Conservation (phyloP, 129 eudicot genomes). For the Centaurea solstitialis region DNA sequence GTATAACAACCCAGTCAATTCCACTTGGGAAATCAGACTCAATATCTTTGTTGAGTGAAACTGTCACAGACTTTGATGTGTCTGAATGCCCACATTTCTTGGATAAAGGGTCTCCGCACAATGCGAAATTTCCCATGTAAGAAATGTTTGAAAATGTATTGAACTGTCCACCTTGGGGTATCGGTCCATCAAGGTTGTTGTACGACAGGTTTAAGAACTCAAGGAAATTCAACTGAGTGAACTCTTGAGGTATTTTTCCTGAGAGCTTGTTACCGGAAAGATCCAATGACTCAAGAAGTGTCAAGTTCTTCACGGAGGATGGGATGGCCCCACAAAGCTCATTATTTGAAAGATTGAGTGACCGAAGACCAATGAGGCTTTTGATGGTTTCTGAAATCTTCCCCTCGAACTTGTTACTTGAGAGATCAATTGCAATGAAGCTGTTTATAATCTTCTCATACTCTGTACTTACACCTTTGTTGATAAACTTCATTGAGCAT, state of each 20-base stretch:
- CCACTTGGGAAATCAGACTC: conserved; percentile 24
- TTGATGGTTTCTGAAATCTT: too few species aligned
- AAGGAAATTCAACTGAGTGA: too few species aligned
- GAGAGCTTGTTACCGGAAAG: conserved; percentile 30
- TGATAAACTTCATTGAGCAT: not conserved
- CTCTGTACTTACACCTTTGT: too few species aligned
- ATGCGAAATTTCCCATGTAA: conserved; percentile 16
- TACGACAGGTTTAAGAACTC: too few species aligned
- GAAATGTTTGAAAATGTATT: too few species aligned
- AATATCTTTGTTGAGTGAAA: not conserved
- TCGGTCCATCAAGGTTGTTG: too few species aligned
- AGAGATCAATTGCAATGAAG: too few species aligned
- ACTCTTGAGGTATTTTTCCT: conserved; percentile 31
- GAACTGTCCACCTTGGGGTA: too few species aligned
- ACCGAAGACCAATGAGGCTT: too few species aligned
- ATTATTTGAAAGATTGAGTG: too few species aligned
- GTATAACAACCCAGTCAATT: conserved; percentile 27
- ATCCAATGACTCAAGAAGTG: conserved; percentile 31
- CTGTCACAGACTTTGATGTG: not conserved
- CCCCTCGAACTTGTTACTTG: too few species aligned
- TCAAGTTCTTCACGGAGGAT: conserved; percentile 4
- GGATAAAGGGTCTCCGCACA: conserved; percentile 24
- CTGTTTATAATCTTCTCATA: too few species aligned
- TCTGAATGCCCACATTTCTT: conserved; percentile 3
- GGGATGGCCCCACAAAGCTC: conserved; percentile 19